phyloP scores from a whole-genome alignment of 2,329 filamentous ascomycete species.

The Xylariomycetidae sp. region DNA sequence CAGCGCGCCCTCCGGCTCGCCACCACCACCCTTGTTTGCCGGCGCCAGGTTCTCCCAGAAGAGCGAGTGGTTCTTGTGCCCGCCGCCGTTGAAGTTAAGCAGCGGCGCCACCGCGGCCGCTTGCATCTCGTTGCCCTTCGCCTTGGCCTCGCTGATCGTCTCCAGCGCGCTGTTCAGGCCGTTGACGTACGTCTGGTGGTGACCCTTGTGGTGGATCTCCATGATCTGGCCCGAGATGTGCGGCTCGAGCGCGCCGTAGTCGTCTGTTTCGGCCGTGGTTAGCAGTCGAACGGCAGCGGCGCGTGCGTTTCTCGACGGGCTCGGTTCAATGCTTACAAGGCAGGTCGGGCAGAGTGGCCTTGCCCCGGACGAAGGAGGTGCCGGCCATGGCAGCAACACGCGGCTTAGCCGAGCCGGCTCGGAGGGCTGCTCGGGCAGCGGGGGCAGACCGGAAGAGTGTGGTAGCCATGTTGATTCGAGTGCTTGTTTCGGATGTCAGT shows the following conservation, averaged over 20 bases:
- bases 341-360: slow-evolving; percentile 90
- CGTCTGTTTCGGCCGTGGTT: slow-evolving; percentile 51
- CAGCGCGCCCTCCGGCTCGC: slow-evolving; percentile 41
- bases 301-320: neutral
- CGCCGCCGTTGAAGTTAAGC: slow-evolving; percentile 62
- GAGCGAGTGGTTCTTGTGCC: slow-evolving; percentile 60
- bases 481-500: too few relatives aligned
- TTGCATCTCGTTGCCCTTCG: slow-evolving; percentile 37
- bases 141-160: slow-evolving; percentile 56
- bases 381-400: slow-evolving; percentile 58
- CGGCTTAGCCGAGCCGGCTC: slow-evolving; percentile 57
- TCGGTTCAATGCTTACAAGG: slow-evolving; percentile 53
- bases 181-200: slow-evolving; percentile 79
- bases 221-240: slow-evolving; percentile 74
- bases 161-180: slow-evolving; percentile 66
- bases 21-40: slow-evolving; percentile 29
- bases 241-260: slow-evolving; percentile 91
- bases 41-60: slow-evolving; percentile 66
- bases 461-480: slow-evolving; percentile 66
- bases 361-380: slow-evolving; percentile 74
- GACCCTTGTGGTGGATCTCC: slow-evolving; percentile 77
- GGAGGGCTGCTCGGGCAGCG: slow-evolving; percentile 63
- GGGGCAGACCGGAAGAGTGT: slow-evolving; percentile 67
- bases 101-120: slow-evolving; percentile 25
- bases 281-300: slow-evolving; percentile 2